Evolutionary conservation across 495 filamentous ascomycete genomes (phyloP), one percentile per base, ranked within the genome.

Genomic region (Achaetomiella virescens): DNA sequence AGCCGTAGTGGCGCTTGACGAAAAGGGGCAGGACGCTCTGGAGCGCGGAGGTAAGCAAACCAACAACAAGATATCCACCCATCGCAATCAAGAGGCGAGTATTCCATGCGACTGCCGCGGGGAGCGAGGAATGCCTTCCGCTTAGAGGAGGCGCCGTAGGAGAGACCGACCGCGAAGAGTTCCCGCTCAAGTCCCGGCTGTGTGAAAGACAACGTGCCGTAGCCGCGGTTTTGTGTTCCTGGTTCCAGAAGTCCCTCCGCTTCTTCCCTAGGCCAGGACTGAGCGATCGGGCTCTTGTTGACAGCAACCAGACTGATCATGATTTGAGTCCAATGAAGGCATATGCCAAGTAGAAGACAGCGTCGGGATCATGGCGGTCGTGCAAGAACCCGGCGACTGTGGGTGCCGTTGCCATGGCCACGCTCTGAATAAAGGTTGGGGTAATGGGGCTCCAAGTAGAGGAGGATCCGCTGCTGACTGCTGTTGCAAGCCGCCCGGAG

Each of bases 271-370:
- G n/a, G 3, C 5, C n/a, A 12, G 15, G 18, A 8, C 10, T 27
- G 12, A 2, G 15, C n/a, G 0, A 22, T 31, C 9, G 51, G 43
- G 8, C 48, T 22, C 35, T 49, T 24, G 6, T 18, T 51, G 4
- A 46, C 33, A 3, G 54, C 62, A 21, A 61, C 15, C 0, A 69
- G 25, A 3, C 31, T 25, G 12, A 67, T 40, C 37, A 66, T 4
- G 6, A 55, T 33, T 38, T 61, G 3, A 60, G 24, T 6, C 29
- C 51, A 11, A 69, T 42, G 8, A 62, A 9, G 18, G 52, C 57
- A 27, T 69, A 67, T 17, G 64, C 66, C 43, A 43, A 45, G 36
- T 54, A 48, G 47, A 69, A 69, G 10, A 69, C 58, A 6, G 57
- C 42, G 9, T 61, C 48, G 5, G 41, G 40, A 24, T 31, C 54